Evolutionary conservation across 2,329 filamentous ascomycete species (phyloP), one percentile per base, ranked within the genome.

Genomic region (Epichloe typhina): DNA sequence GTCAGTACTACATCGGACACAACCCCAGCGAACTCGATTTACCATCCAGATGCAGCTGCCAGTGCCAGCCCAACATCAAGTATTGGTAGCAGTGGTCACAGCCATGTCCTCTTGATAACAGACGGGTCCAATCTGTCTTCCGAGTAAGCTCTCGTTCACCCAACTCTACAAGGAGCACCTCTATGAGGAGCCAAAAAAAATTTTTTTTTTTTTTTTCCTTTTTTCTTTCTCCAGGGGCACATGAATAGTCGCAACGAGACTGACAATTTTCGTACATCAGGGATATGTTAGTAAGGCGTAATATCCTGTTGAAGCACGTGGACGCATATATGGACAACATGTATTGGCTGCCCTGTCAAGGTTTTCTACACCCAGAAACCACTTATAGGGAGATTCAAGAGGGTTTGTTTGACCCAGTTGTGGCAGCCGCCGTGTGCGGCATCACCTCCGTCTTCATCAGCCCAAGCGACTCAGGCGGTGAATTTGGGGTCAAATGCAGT

Each of bases 321-420:
- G 63, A 69, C 46, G 65, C 64, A 1, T 72, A 68, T 52, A 68
- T 71, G 51, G 61, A 66, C 26, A 57, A 65, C 38, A 56, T 69
- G 42, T 69, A 66, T 52, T 64, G 62, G 52, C 60, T 69, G 23
- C 69, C 68, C 5, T 67, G 65, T 50, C 61, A 69, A 52, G 65
- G 66, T 11, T 68, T 69, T 50, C 58, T 71, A 5, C 66, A 70
- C 42, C 66, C 62, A 3, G 58, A 57, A 5, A 64, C 59, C 8
- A 62, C 63, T 3, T 68, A 67, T 47, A 58, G 56, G 26, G 60
- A 68, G 33, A 63, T 71, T 15, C 59, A 69, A 55, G 62, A 68
- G 23, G 64, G 66, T 17, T 61, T 58, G 1, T 57, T 71, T 13
- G 58, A 64, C 17, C 64, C 66, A 1, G 57, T 64, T 42, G 59